Base-by-base conservation (phyloP, 2,329 filamentous ascomycete species). In the Ophiostoma ips region DNA sequence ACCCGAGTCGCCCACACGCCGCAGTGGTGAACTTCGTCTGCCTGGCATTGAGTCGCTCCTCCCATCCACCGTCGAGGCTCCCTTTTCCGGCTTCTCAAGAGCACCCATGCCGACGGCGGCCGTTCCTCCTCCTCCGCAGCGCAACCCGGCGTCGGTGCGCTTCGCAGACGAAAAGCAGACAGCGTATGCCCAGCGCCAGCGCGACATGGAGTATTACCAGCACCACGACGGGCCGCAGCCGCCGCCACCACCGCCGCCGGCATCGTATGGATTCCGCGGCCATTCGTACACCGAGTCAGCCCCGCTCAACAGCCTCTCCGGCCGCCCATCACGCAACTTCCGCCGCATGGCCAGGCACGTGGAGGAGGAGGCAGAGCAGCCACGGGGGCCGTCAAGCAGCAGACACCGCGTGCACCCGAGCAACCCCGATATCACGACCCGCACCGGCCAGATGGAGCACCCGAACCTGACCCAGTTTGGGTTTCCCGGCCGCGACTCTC, bases 381-480 rank as follows among this genome's bases (percentile, higher is more conserved):
- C 40, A 15, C 40, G 40, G 9, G 21, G 13, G 11, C 21, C 30
- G 8, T 18, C 24, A 16, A 28, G 40, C 40, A 43, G 24, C 15
- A 4, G 40, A 15, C 40, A 43, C 11, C 40, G 30, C 40, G 21
- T 16, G 15, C 40, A 43, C 40, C 40, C 40, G 40, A 43, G 40
- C 24, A 43, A 43, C 15, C 40, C 40, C 1, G 30, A 43, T 5
- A 24, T 43, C 15, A 30, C 24, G 3, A 43, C 24, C 2, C 40
- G 40, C 4, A 43, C 40, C 13, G 24, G 21, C 15, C 40, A 43
- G n/a, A 76, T 79, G 62, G 67, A 76, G 5, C 75, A 79, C 51
- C 76, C 76, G 3, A 79, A 79, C 55, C 38, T 58, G 2, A 46
- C 49, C n/a, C 53, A 52, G 24, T 43, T 43, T 36, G 57, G 55